phyloP scores from a whole-genome alignment of 2,329 filamentous ascomycete genomes.

The Hypomyces rosellus region DNA sequence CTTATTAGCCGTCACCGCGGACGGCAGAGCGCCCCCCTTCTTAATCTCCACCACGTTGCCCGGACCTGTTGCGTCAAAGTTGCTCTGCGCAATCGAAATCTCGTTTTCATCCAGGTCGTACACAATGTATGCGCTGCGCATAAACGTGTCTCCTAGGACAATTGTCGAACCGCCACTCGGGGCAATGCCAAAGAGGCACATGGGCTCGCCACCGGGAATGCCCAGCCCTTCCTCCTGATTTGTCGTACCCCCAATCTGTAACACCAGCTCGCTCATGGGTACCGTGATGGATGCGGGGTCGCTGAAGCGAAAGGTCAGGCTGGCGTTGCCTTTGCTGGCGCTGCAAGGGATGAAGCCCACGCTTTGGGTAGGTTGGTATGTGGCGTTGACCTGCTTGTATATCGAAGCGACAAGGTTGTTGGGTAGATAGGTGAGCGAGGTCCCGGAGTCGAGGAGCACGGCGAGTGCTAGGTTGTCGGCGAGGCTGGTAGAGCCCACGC shows the following conservation, averaged over 20 bases:
- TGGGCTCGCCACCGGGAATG: slow-evolving; percentile 46
- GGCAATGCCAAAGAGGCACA: slow-evolving; percentile 63
- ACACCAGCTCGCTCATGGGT: slow-evolving; percentile 52
- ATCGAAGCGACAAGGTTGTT: slow-evolving; percentile 47
- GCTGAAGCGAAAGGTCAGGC: slow-evolving; percentile 49
- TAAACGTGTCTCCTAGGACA: slow-evolving; percentile 68
- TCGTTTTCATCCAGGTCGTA: slow-evolving; percentile 68
- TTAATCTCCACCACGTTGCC: slow-evolving; percentile 49
- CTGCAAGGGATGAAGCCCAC: slow-evolving; percentile 57
- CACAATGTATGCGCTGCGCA: slow-evolving; percentile 68
- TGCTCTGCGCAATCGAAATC: slow-evolving; percentile 63
- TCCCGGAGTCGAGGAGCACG: slow-evolving; percentile 66
- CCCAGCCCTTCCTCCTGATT: slow-evolving; percentile 39
- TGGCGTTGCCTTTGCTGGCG: slow-evolving; percentile 34
- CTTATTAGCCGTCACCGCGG: slow-evolving; percentile 44
- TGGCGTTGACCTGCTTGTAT: slow-evolving; percentile 52
- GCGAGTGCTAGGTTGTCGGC: slow-evolving; percentile 47
- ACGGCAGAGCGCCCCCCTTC: slow-evolving; percentile 45
- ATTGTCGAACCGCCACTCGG: slow-evolving; percentile 49
- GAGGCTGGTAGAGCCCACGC: slow-evolving; percentile 36
- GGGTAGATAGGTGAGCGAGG: slow-evolving; percentile 61
- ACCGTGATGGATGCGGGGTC: slow-evolving; percentile 46
- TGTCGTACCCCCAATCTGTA: slow-evolving; percentile 42
- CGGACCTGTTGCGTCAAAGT: slow-evolving; percentile 45
- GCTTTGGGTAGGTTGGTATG: slow-evolving; percentile 46